Evolutionary conservation across 495 filamentous ascomycete genomes (phyloP).

Genomic region (Hypoxylon perforatum): DNA sequence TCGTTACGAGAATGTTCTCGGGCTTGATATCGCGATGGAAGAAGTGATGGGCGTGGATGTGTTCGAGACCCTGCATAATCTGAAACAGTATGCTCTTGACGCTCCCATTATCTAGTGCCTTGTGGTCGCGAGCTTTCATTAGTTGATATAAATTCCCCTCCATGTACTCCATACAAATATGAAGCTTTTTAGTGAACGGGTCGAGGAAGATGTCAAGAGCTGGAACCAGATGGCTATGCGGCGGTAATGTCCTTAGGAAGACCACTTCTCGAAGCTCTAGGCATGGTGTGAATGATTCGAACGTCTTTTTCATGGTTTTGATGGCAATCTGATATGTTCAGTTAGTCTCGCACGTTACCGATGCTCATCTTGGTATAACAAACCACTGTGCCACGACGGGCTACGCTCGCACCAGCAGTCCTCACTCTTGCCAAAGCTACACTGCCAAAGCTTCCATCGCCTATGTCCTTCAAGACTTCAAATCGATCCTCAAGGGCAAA

Average conservation of each 20-base stretch:
- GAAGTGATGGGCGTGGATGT: slow-evolving; percentile 96
- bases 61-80: slow-evolving; percentile 94
- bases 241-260: slow-evolving; percentile 88
- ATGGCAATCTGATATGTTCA: slow-evolving; percentile 82
- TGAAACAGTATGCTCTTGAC: slow-evolving; percentile 99
- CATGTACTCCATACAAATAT: slow-evolving; percentile 99
- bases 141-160: slow-evolving; percentile 98
- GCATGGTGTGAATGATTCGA: slow-evolving; percentile 89
- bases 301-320: slow-evolving; percentile 99
- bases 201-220: slow-evolving; percentile 99
- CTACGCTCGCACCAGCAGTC: slow-evolving; percentile 86
- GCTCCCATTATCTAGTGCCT: slow-evolving; percentile 85
- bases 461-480: slow-evolving; percentile 97
- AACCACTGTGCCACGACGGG: slow-evolving; percentile 93
- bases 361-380: slow-evolving; percentile 45
- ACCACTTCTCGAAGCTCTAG: slow-evolving; percentile 95
- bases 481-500: slow-evolving; percentile 83
- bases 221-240: slow-evolving; percentile 91
- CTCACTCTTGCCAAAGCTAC: slow-evolving; percentile 92
- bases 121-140: slow-evolving; percentile 98
- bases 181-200: slow-evolving; percentile 91
- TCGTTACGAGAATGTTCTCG: slow-evolving; percentile 98
- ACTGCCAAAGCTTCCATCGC: slow-evolving; percentile 98
- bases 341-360: slow-evolving; percentile 39
- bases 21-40: slow-evolving; percentile 99